Evolutionary conservation across 805 yeast genomes (phyloP).

Genomic region (Wickerhamiella brachini): DNA sequence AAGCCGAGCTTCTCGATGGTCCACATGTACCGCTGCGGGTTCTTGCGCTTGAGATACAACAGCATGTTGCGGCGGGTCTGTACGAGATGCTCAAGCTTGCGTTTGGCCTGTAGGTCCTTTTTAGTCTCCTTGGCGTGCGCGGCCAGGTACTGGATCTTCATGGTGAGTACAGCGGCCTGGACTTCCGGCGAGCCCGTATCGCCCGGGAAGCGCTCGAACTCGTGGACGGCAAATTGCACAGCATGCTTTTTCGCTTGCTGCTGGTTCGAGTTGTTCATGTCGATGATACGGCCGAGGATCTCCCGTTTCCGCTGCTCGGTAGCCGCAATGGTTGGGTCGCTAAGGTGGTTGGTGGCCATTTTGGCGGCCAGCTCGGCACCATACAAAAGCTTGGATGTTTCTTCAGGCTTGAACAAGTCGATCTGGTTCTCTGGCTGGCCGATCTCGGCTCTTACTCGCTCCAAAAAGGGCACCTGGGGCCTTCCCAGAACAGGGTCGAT

Average conservation of each 20-base stretch:
- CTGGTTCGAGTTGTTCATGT: constrained; percentile 55
- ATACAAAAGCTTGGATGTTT: constrained; percentile 60
- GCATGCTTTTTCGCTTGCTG: constrained; percentile 46
- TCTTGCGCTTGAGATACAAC: constrained; percentile 64
- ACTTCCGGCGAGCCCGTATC: constrained; percentile 95
- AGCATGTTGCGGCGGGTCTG: constrained; percentile 79
- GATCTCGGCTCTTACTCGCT: constrained; percentile 51
- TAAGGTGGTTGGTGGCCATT: neutral
- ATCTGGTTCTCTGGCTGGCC: constrained; percentile 53
- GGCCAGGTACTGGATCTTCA: constrained; percentile 63
- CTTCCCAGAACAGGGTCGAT: constrained; percentile 83
- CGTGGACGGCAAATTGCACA: constrained; percentile 51
- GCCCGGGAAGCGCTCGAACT: constrained; percentile 71
- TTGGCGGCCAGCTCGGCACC: constrained; percentile 54
- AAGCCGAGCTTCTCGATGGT: constrained; percentile 78
- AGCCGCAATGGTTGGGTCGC: constrained; percentile 1
- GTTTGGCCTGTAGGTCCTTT: constrained; percentile 59
- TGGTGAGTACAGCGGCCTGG: constrained; percentile 83
- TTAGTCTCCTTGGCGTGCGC: constrained; percentile 55
- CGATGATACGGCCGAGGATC: constrained; percentile 56
- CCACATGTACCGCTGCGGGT: constrained; percentile 75
- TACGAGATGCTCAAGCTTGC: constrained; percentile 65
- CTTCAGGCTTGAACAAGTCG: constrained; percentile 42
- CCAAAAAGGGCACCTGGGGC: constrained; percentile 49
- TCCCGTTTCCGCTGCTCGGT: constrained; percentile 45